Evolutionary conservation across 257 asterid genomes (phyloP).

Genomic region (Voacanga thouarsii): DNA sequence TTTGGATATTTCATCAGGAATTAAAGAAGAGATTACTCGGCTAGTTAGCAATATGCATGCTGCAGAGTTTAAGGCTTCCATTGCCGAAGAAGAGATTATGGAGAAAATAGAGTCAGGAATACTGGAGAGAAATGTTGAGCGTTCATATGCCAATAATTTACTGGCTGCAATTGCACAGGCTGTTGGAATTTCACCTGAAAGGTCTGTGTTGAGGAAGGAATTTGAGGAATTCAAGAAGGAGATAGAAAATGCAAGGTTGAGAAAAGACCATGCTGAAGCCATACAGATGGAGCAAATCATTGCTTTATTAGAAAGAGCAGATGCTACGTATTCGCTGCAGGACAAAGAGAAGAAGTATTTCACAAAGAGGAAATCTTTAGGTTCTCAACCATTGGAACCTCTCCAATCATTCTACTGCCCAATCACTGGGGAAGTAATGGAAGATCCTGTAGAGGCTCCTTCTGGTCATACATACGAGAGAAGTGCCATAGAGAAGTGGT

Average conservation of each 20-base stretch:
- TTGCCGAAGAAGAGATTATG: slow-evolving; percentile 48
- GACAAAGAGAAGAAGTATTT: slow-evolving; percentile 54
- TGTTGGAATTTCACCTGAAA: slow-evolving; percentile 52
- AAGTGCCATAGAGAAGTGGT: slow-evolving; percentile 59
- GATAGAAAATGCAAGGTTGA: slow-evolving; percentile 42
- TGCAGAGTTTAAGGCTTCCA: slow-evolving; percentile 48
- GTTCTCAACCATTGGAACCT: slow-evolving; percentile 50
- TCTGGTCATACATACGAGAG: slow-evolving; percentile 62
- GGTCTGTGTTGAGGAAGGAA: slow-evolving; percentile 43
- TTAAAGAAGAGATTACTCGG: slow-evolving; percentile 39
- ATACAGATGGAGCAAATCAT: slow-evolving; percentile 68
- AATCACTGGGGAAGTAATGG: slow-evolving; percentile 57
- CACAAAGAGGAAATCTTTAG: slow-evolving; percentile 46
- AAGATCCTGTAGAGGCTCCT: slow-evolving; percentile 66
- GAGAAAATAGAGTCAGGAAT: slow-evolving; percentile 56
- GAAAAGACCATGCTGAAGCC: slow-evolving; percentile 61
- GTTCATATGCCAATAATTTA: slow-evolving; percentile 51
- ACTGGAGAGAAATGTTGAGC: slow-evolving; percentile 53
- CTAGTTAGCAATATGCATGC: slow-evolving; percentile 39
- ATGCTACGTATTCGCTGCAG: slow-evolving; percentile 43
- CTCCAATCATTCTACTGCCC: slow-evolving; percentile 58
- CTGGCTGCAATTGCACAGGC: slow-evolving; percentile 57
- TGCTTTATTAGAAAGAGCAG: slow-evolving; percentile 54
- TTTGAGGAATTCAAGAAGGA: slow-evolving; percentile 51
- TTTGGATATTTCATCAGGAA: slow-evolving; percentile 35